These are phyloP conservation scores for Hirsutella thompsonii DNA, from an alignment of 2,329 filamentous ascomycete species.

Conservation along the genomic window DNA sequence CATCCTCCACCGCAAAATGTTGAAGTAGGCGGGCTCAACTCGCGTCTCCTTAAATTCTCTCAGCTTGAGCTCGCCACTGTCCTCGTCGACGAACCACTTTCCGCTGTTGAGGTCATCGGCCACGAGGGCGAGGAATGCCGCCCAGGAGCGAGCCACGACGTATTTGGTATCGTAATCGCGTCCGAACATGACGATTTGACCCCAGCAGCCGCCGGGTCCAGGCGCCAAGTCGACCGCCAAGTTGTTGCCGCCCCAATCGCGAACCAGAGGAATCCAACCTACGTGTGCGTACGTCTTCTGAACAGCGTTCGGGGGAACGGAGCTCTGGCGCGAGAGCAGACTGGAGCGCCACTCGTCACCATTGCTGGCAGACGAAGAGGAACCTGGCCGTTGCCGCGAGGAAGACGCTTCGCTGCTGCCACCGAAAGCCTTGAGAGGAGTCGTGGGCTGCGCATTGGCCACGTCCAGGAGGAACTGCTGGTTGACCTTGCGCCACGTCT, in stretches of 20 bases:
- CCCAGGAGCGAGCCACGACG: conserved; percentile 87
- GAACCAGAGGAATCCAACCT: conserved; percentile 88
- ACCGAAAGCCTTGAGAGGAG: conserved; percentile 59
- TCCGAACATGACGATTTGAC: conserved; percentile 91
- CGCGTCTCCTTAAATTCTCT: conserved; percentile 81
- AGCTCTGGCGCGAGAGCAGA: conserved; percentile 72
- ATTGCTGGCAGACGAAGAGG: conserved; percentile 36
- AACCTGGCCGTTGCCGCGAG: conserved; percentile 40
- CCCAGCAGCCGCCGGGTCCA: conserved; percentile 82
- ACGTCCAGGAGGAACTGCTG: conserved; percentile 67
- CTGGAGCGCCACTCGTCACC: conserved; percentile 68
- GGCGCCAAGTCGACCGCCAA: conserved; percentile 86
- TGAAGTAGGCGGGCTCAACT: conserved; percentile 86
- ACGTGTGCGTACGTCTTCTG: conserved; percentile 90
- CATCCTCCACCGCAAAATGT: conserved; percentile 87
- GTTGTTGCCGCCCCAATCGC: conserved; percentile 98
- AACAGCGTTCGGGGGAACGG: conserved; percentile 71
- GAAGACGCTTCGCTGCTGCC: conserved; percentile 56
- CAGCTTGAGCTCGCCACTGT: conserved; percentile 80
- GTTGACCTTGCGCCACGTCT: conserved; percentile 90
- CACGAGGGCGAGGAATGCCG: conserved; percentile 69
- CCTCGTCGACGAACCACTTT: conserved; percentile 88
- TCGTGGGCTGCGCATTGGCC: conserved; percentile 42
- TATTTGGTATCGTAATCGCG: conserved; percentile 99
- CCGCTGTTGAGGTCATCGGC: conserved; percentile 85